Evolutionary conservation across 345 rosid species (phyloP).

Genomic region (Eucalyptus melliodora): DNA sequence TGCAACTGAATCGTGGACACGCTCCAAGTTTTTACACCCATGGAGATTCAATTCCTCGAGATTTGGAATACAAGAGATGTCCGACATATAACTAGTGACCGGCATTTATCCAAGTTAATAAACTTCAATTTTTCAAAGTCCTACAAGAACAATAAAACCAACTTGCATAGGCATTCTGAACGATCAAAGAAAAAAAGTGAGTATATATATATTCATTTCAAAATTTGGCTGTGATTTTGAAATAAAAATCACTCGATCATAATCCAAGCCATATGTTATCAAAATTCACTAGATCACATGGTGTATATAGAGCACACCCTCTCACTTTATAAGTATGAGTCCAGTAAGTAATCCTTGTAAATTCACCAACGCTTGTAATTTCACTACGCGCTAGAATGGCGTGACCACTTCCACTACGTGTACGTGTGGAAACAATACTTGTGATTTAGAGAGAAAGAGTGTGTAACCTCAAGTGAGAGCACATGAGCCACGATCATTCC

Average conservation of each 20-base stretch:
- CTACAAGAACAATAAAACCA: not conserved
- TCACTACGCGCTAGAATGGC: not conserved
- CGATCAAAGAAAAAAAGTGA: not conserved
- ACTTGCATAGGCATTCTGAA: rapidly evolving
- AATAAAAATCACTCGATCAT: not conserved
- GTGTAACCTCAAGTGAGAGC: not conserved
- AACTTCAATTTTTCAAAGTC: not conserved
- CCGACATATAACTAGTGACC: rapidly evolving
- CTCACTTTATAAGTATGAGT: not conserved
- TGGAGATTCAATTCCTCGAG: rapidly evolving
- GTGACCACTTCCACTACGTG: not conserved
- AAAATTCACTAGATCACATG: not conserved
- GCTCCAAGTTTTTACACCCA: not conserved
- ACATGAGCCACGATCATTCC: not conserved
- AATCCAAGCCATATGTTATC: not conserved
- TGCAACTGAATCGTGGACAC: not conserved
- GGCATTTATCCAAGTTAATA: rapidly evolving
- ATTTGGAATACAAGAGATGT: not conserved
- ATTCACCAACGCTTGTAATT: too few species aligned
- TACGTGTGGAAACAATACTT: not conserved
- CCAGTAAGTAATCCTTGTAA: not conserved
- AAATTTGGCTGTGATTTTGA: not conserved
- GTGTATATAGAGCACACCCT: too few species aligned
- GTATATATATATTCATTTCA: not conserved
- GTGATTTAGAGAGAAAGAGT: not conserved